These are phyloP conservation scores for Pleurotus cornucopiae DNA, from an alignment of 768 basidiomycete species.

Conservation along the genomic window DNA sequence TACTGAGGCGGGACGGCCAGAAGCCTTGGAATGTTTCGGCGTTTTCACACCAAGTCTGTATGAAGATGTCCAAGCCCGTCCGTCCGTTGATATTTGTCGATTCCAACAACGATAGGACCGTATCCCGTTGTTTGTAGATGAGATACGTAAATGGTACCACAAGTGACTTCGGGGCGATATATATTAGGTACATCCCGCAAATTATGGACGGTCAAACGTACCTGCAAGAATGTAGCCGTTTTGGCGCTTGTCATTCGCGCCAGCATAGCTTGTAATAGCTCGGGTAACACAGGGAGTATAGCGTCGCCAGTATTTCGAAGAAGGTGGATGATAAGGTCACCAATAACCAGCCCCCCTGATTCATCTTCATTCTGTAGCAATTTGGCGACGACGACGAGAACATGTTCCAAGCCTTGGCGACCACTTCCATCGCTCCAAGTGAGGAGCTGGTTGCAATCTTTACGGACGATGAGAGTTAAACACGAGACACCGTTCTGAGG, in stretches of 20 bases:
- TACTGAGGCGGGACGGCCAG: slow-evolving; percentile 88
- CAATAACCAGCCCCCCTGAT: slow-evolving; percentile 88
- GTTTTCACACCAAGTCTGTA: slow-evolving; percentile 93
- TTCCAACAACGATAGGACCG: slow-evolving; percentile 75
- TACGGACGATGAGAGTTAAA: slow-evolving; percentile 80
- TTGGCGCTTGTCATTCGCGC: slow-evolving; percentile 77
- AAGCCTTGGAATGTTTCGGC: slow-evolving; percentile 92
- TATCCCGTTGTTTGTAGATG: slow-evolving; percentile 80
- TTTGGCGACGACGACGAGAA: slow-evolving; percentile 72
- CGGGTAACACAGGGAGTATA: slow-evolving; percentile 81
- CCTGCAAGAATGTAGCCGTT: slow-evolving; percentile 91
- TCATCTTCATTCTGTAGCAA: slow-evolving; percentile 81
- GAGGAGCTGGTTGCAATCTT: slow-evolving; percentile 79
- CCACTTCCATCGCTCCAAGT: slow-evolving; percentile 68
- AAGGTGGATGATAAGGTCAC: slow-evolving; percentile 92
- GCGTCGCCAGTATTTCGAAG: slow-evolving; percentile 78
- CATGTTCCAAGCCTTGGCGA: slow-evolving; percentile 70
- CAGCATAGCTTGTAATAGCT: slow-evolving; percentile 82
- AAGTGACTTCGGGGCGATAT: slow-evolving; percentile 53
- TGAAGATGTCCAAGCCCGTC: slow-evolving; percentile 78
- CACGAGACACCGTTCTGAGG: slow-evolving; percentile 75
- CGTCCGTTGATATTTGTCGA: slow-evolving; percentile 54
- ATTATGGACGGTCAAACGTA: slow-evolving; percentile 20
- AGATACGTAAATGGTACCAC: slow-evolving; percentile 93
- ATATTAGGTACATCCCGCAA: too few species aligned